A percentile compares a stretch with the other conserved stretches of the same genome.
Evolutionary conservation across 2,329 filamentous ascomycete genomes (phyloP).

Genomic region (Fusarium sororula): DNA sequence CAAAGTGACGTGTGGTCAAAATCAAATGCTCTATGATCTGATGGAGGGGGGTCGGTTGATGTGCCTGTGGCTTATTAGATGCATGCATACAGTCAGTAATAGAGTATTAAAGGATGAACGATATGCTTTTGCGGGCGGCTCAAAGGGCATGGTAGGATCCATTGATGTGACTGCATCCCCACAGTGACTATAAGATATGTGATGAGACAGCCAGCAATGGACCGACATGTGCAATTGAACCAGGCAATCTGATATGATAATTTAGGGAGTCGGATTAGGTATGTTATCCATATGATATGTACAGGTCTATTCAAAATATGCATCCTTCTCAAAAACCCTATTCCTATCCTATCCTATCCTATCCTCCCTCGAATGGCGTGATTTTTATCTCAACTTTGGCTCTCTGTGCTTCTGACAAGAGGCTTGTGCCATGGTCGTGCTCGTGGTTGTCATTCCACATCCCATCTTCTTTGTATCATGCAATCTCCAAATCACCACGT

Average conservation of each 20-base stretch:
- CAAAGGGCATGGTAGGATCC: background rate
- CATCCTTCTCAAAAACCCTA: conserved; percentile 8
- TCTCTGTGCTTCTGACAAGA: background rate
- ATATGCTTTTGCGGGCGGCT: conserved; percentile 18
- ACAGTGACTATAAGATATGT: background rate
- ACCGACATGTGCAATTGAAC: background rate
- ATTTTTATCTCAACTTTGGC: background rate
- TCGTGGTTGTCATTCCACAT: background rate
- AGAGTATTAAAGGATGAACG: background rate
- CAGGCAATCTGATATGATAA: background rate
- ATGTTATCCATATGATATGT: conserved; percentile 10
- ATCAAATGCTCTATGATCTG: conserved; percentile 24
- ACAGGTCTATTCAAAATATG: conserved; percentile 31
- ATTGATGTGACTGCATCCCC: conserved; percentile 6
- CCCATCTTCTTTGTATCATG: conserved; percentile 3
- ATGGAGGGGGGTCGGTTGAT: conserved; percentile 18
- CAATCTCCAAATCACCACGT: conserved; percentile 11
- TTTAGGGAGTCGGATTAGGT: conserved; percentile 27
- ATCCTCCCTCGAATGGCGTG: background rate
- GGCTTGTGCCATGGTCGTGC: background rate
- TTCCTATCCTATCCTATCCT: background rate
- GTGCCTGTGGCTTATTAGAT: conserved; percentile 7
- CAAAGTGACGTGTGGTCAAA: conserved; percentile 28
- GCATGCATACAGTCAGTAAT: background rate
- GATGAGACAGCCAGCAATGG: background rate